These are phyloP conservation scores for Neonectria neomacrospora DNA, from an alignment of 2,329 filamentous ascomycete species.

Conservation along the genomic window DNA sequence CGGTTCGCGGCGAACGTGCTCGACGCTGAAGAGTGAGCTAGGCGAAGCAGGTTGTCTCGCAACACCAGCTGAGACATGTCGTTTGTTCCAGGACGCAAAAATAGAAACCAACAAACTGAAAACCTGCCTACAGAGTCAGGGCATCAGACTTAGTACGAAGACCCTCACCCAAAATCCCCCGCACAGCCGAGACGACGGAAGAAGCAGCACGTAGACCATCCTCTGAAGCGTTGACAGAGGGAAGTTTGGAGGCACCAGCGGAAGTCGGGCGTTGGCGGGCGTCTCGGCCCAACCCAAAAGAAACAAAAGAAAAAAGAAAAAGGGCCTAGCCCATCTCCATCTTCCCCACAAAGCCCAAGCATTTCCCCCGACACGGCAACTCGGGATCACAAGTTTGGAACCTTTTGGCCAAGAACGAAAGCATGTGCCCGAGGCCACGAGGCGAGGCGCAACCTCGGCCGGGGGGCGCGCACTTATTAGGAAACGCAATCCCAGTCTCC, in stretches of 20 bases:
- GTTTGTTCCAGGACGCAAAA: too few relatives aligned
- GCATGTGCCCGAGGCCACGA: background rate
- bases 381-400: background rate
- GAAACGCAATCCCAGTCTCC: slow-evolving; percentile 18
- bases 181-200: background rate
- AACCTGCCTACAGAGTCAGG: background rate
- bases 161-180: background rate
- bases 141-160: background rate
- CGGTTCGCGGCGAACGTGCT: background rate
- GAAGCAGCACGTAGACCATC: background rate
- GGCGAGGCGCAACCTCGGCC: slow-evolving; percentile 29
- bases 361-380: background rate
- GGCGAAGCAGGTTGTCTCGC: background rate
- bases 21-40: background rate
- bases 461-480: too few relatives aligned
- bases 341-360: background rate
- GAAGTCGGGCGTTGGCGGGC: background rate
- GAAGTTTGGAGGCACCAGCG: background rate
- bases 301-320: too few relatives aligned
- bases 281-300: background rate
- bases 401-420: background rate
- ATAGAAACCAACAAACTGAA: too few relatives aligned
- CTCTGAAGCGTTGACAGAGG: background rate
- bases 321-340: background rate
- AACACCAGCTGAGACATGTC: background rate